These are phyloP conservation scores for Debaryomyces sp. DNA, from an alignment of 1,139 yeast species.

Conservation along the genomic window DNA sequence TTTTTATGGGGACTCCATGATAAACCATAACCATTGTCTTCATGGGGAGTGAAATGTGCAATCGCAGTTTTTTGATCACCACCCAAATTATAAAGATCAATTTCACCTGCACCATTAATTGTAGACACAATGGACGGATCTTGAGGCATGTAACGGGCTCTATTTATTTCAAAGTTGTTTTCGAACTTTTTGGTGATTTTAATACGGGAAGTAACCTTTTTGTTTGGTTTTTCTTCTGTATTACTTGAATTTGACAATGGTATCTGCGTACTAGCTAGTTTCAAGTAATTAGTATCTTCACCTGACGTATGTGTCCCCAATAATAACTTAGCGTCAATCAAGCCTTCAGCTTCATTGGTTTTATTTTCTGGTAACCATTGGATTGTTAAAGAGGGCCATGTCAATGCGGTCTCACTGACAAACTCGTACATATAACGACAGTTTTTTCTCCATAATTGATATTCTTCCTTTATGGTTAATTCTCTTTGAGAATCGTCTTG, in stretches of 20 bases:
- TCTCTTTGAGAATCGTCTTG: constrained; percentile 25
- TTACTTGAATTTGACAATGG: constrained; percentile 41
- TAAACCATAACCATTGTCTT: constrained; percentile 72
- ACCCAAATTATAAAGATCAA: constrained; percentile 60
- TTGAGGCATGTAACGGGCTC: constrained; percentile 84
- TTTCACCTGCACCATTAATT: constrained; percentile 74
- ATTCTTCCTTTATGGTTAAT: constrained; percentile 63
- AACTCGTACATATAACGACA: constrained; percentile 81
- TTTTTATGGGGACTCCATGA: constrained; percentile 56
- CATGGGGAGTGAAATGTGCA: constrained; percentile 53
- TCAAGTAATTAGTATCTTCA: constrained; percentile 73
- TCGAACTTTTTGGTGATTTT: constrained; percentile 61
- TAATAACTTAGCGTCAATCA: constrained; percentile 52
- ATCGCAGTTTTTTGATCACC: constrained; percentile 25
- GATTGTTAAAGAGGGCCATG: constrained; percentile 80
- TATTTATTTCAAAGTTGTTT: constrained; percentile 65
- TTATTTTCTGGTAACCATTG: constrained; percentile 68
- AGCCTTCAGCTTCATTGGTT: constrained; percentile 27
- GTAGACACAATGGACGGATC: constrained; percentile 71
- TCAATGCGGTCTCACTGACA: constrained; percentile 74
- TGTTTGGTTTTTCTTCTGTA: constrained; percentile 21
- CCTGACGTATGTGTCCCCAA: constrained; percentile 91
- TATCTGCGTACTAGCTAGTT: constrained; percentile 72
- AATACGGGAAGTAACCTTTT: constrained; percentile 50
- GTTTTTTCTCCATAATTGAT: constrained; percentile 77